Evolutionary conservation across 2,329 filamentous ascomycete species (phyloP), one percentile per base, ranked within the genome.

Genomic region (Pyrenophora teres): DNA sequence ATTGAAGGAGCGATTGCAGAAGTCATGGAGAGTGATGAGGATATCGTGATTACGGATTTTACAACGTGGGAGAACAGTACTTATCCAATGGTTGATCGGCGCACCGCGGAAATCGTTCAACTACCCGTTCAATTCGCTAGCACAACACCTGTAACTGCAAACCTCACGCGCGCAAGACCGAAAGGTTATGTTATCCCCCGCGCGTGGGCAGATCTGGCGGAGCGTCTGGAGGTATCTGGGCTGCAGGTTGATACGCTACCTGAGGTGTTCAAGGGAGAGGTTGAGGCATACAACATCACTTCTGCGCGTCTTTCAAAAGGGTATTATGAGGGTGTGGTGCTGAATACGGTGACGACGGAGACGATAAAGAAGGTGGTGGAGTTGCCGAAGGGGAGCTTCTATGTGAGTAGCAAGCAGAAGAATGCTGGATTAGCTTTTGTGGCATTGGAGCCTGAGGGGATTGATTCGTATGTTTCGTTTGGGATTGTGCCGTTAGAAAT

Each of bases 361-460:
- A 60, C 63, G 1, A 51, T 62, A 13, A 52, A 46, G 3, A 64
- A 56, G 19, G 58, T 67, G 2, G 56, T 75, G 3, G 52, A 50
- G 8, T 46, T 74, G 25, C 71, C 71, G 0, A 57, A 58, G 4
- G 70, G 73, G 1, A 72, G 69, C 25, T 75, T 71, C 48, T 64
- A 61, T 15, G 62, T 75, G 8, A 67, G 60, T 31, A 67, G 63
- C 19, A 60, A 60, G 48, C 73, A 75, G 61, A 74, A 73, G 57
- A 74, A 74, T 33, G 69, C 71, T 1, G 72, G 64, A 0, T 27
- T 74, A 15, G 71, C 73, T 2, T 73, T 74, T 55, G 67, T 71
- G 19, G 63, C 70, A n/a, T 54, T 74, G 5, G 71, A 75, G 51
- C 73, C 72, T 4, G 72, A 75, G 57, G 69, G 70, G 15, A 69